Evolutionary conservation across 2,329 filamentous ascomycete species (phyloP), one percentile per base, ranked within the genome.

Genomic region (Septoria petroselini): DNA sequence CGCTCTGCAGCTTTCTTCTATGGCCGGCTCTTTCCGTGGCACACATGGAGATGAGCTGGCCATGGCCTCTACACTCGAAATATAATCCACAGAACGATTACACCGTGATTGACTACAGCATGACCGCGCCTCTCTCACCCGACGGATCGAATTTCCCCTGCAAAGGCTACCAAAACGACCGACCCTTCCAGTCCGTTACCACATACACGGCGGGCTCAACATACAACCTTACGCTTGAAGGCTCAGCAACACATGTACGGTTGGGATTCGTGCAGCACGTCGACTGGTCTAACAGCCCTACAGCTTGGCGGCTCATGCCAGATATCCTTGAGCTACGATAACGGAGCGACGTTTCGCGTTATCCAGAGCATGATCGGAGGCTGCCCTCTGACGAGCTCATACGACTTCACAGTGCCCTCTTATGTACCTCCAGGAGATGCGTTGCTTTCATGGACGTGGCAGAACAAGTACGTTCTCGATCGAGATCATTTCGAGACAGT

Each of bases 231-330:
- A 79, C 76, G 52, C 72, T 91, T 46, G 71, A 70, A 51, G 86
- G 86, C 29, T 77, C 77, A 42, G 71, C 70, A 7, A 70, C 68
- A 12, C 68, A 27, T 18, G 33, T 38, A 38, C 7, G 27, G 5
- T 27, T 27, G 23, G 23, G 23, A 27, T 5, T 5, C 9, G 5
- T 27, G 23, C 23, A 9, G 23, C 23, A 27, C 23, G n/a, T 27
- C 23, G 5, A 5, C 23, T 27, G 9, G 5, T 5, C 23, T 27
- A 27, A 27, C 23, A 27, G 23, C 23, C 5, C 7, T 1, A 3
- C 71, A 59, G 23, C 73, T 75, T 30, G 86, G 87, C 31, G 87
- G 87, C 33, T 88, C 83, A 7, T 91, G 87, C 71, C 88, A 93
- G 71, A 74, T 88, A 39, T 81, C 83, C 2, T 73, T 91, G 21